These are phyloP conservation scores for Botryobasidium botryosum DNA, from an alignment of 768 basidiomycete genomes.

Conservation along the genomic window DNA sequence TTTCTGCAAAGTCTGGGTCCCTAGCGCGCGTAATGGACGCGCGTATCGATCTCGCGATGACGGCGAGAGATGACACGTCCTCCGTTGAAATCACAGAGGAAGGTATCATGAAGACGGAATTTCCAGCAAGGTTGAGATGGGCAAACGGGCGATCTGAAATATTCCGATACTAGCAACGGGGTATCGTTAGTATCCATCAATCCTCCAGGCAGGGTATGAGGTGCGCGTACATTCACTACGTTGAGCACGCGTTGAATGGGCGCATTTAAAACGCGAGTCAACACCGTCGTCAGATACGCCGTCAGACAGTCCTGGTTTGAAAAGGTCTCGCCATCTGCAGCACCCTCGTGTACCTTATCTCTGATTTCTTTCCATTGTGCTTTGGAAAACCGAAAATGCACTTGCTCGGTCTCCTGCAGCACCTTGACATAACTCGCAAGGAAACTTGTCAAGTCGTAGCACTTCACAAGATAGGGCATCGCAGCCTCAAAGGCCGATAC, in stretches of 20 bases:
- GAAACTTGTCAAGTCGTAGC: neutral
- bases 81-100: neutral
- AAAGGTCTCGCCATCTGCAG: neutral
- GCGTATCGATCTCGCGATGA: slow-evolving; percentile 5
- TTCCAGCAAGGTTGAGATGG: slow-evolving; percentile 1
- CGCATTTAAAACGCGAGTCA: neutral
- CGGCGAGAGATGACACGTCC: neutral
- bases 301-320: slow-evolving; percentile 2
- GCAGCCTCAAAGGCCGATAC: neutral
- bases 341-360: neutral
- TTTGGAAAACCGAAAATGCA: neutral
- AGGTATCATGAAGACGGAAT: slow-evolving; percentile 1
- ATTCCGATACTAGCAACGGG: too few relatives aligned
- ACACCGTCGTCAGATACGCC: slow-evolving; percentile 4
- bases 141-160: too few relatives aligned
- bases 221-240: slow-evolving; percentile 1
- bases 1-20: slow-evolving; percentile 6
- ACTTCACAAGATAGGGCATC: slow-evolving; percentile 6
- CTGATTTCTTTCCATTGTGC: neutral
- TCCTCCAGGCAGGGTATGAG: too few relatives aligned
- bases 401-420: neutral
- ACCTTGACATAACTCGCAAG: neutral
- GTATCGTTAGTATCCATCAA: too few relatives aligned
- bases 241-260: neutral
- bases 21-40: slow-evolving; percentile 8